A percentile compares a stretch with the other conserved stretches of the same genome.
Conservation (phyloP, 768 basidiomycete genomes). For the Ramaria sp. region DNA sequence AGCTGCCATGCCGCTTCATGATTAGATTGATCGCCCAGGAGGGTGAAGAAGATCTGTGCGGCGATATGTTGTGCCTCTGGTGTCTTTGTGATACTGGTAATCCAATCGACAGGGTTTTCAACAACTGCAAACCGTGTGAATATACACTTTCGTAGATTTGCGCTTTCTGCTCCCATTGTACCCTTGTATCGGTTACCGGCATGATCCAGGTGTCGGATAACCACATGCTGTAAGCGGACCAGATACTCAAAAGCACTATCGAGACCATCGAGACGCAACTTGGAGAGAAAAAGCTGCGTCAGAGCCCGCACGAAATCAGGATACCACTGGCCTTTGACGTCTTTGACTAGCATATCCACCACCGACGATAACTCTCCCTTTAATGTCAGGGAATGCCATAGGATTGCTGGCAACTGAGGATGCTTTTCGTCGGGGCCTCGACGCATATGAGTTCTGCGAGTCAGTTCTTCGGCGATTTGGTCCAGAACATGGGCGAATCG, state of each 20-base stretch:
- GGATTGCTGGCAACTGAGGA: not conserved
- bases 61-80: not conserved
- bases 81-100: not conserved
- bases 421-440: not conserved
- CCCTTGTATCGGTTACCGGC: not conserved
- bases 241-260: not conserved
- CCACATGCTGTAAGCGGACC: not conserved
- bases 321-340: not conserved
- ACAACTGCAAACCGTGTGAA: not conserved
- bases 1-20: not conserved
- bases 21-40: not conserved
- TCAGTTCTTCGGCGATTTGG: not conserved
- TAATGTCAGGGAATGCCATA: not conserved
- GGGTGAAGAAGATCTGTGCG: not conserved
- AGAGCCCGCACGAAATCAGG: not conserved
- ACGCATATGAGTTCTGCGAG: not conserved
- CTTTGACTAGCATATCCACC: not conserved
- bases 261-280: not conserved
- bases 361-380: not conserved
- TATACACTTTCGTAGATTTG: not conserved
- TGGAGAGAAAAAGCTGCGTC: not conserved
- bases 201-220: not conserved
- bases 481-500: not conserved
- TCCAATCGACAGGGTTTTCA: constrained; percentile 1
- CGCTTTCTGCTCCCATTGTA: not conserved